These are phyloP conservation scores for Lecanoromycetidae sp. DNA, from an alignment of 2,329 filamentous ascomycete genomes.

Conservation along the genomic window DNA sequence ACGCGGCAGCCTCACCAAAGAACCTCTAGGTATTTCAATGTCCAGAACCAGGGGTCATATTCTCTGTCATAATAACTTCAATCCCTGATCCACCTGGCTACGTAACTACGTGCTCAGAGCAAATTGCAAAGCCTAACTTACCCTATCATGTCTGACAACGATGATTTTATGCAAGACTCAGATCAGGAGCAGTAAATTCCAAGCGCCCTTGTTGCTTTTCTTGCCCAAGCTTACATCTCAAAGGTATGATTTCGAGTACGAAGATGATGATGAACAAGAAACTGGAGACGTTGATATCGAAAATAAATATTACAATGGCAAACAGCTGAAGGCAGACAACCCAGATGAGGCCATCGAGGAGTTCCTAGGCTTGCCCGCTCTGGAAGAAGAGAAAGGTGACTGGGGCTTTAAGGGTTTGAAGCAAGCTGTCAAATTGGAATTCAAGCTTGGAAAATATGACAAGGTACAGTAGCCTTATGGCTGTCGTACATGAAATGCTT, in stretches of 20 bases:
- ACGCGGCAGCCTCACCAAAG: too few species aligned
- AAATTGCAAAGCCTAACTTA: neutral
- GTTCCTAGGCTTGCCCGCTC: slow-evolving; percentile 72
- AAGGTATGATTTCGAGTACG: slow-evolving; percentile 93
- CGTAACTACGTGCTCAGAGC: too few species aligned
- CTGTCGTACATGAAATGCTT: neutral
- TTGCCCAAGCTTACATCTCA: neutral
- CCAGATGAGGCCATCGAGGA: slow-evolving; percentile 82
- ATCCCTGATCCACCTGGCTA: too few species aligned
- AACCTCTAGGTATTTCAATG: neutral
- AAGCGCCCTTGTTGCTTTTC: slow-evolving; percentile 9
- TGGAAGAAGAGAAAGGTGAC: slow-evolving; percentile 87
- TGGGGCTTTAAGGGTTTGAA: slow-evolving; percentile 98
- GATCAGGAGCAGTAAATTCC: slow-evolving; percentile 64
- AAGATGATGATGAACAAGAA: slow-evolving; percentile 83
- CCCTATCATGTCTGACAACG: slow-evolving; percentile 62
- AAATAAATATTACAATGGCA: slow-evolving; percentile 99
- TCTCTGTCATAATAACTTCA: neutral
- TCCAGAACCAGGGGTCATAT: neutral
- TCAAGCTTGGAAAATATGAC: slow-evolving; percentile 77
- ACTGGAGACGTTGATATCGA: slow-evolving; percentile 87
- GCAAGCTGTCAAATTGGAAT: slow-evolving; percentile 95
- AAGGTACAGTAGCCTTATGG: too few species aligned
- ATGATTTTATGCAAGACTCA: slow-evolving; percentile 90
- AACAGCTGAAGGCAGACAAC: slow-evolving; percentile 81